phyloP scores from a whole-genome alignment of 352 stramenopile genomes.

The Phytophthora foliorum region DNA sequence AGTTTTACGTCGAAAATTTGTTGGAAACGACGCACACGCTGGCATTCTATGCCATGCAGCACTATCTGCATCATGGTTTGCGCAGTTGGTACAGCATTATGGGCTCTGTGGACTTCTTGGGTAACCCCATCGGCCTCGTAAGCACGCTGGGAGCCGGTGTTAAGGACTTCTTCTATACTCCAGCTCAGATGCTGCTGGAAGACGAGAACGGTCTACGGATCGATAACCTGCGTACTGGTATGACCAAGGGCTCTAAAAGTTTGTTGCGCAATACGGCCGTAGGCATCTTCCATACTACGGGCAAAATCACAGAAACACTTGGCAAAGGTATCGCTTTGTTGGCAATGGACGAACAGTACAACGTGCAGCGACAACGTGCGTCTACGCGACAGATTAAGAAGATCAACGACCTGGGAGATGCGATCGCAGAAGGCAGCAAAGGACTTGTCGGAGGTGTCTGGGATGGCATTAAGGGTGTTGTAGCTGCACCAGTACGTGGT shows the following conservation, averaged over 20 bases:
- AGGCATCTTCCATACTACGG: slow-evolving; percentile 92
- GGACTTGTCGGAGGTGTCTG: slow-evolving; percentile 82
- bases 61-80: slow-evolving; percentile 87
- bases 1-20: slow-evolving; percentile 92
- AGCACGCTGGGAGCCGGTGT: slow-evolving; percentile 91
- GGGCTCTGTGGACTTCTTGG: slow-evolving; percentile 91
- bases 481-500: slow-evolving; percentile 79
- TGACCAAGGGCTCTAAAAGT: slow-evolving; percentile 91
- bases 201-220: slow-evolving; percentile 89
- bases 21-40: slow-evolving; percentile 89
- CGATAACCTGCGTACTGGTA: slow-evolving; percentile 87
- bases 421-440: slow-evolving; percentile 85
- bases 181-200: slow-evolving; percentile 93
- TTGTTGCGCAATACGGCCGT: slow-evolving; percentile 89
- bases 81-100: slow-evolving; percentile 92
- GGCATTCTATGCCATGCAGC: slow-evolving; percentile 88
- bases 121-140: slow-evolving; percentile 92
- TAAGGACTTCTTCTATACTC: slow-evolving; percentile 96
- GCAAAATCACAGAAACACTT: slow-evolving; percentile 91
- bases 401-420: slow-evolving; percentile 83
- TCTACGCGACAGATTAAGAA: slow-evolving; percentile 81
- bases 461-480: slow-evolving; percentile 86
- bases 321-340: slow-evolving; percentile 88
- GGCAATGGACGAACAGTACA: slow-evolving; percentile 91
- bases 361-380: slow-evolving; percentile 79